A percentile compares a stretch with the other conserved stretches of the same genome.
These are phyloP conservation scores for Quaeritorhiza haematococci DNA, from an alignment of 371 early-diverging fungal genomes.

Conservation along the genomic window DNA sequence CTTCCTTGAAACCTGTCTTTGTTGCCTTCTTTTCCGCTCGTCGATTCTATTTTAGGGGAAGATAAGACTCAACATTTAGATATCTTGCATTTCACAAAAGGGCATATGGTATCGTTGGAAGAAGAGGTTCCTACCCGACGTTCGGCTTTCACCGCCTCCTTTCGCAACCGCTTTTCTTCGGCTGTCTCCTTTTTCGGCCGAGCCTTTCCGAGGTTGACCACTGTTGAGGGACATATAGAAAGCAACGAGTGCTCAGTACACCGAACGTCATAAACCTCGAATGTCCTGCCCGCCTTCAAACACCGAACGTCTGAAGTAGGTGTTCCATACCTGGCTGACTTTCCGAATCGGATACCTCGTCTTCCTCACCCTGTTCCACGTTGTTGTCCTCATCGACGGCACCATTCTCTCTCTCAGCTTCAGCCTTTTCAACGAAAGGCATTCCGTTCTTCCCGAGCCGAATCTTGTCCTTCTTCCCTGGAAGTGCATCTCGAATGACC, in stretches of 20 bases:
- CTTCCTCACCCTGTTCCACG: slow-evolving; percentile 8
- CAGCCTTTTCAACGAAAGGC: slow-evolving; percentile 21
- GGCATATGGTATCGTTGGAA: neutral
- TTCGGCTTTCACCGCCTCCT: slow-evolving; percentile 75
- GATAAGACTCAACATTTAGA: no score
- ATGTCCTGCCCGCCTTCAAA: no score
- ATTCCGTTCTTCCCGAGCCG: slow-evolving; percentile 22
- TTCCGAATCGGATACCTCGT: neutral
- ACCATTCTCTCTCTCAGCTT: neutral
- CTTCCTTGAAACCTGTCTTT: slow-evolving; percentile 65
- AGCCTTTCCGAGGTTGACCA: slow-evolving; percentile 46
- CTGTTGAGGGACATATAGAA: no score
- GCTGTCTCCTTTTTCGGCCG: slow-evolving; percentile 70
- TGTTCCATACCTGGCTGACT: no score
- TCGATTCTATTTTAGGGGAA: slow-evolving; percentile 46
- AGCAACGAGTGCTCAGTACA: no score
- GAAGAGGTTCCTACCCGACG: slow-evolving; percentile 32
- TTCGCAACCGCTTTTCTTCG: slow-evolving; percentile 86
- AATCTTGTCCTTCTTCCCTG: slow-evolving; percentile 21
- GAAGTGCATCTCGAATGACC: slow-evolving; percentile 35
- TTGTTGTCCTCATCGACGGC: slow-evolving; percentile 11
- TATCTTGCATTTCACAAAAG: no score
- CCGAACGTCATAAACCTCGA: no score
- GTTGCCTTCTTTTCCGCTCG: slow-evolving; percentile 70
- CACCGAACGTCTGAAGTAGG: no score